These are phyloP conservation scores for Backusella liffmaniae DNA, from an alignment of 192 early-diverging fungal species.

Conservation along the genomic window DNA sequence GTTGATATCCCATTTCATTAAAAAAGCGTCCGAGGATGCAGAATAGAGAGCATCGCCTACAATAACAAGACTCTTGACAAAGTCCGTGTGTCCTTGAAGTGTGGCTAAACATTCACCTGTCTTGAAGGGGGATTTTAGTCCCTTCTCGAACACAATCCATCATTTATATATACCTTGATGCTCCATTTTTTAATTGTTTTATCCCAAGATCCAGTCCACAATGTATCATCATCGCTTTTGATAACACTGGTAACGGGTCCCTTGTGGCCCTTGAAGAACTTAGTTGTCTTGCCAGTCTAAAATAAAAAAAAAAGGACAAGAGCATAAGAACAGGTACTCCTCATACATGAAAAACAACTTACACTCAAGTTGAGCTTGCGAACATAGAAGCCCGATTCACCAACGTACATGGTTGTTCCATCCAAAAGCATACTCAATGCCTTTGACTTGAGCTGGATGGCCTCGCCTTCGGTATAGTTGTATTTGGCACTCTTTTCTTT, in stretches of 20 bases:
- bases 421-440: conserved; percentile 51
- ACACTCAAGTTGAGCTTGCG: conserved; percentile 58
- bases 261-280: conserved; percentile 59
- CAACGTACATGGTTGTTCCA: conserved; percentile 53
- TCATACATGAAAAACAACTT: background rate
- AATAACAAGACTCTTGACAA: conserved; percentile 76
- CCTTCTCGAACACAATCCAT: no score
- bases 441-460: conserved; percentile 63
- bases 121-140: background rate
- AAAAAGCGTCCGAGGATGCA: conserved; percentile 81
- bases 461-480: conserved; percentile 57
- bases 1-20: conserved; percentile 72
- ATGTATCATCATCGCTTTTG: conserved; percentile 50
- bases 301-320: background rate
- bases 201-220: conserved; percentile 95
- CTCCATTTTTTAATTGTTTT: conserved; percentile 86
- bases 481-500: conserved; percentile 52
- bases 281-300: conserved; percentile 52
- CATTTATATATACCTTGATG: conserved; percentile 47
- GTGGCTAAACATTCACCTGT: conserved; percentile 66
- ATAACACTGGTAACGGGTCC: conserved; percentile 73
- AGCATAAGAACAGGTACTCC: background rate
- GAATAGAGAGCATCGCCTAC: conserved; percentile 54
- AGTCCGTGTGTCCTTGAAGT: conserved; percentile 80
- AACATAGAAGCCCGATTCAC: conserved; percentile 71